Conservation (phyloP, 2,329 filamentous ascomycete species). For the Plenodomus biglobosus region DNA sequence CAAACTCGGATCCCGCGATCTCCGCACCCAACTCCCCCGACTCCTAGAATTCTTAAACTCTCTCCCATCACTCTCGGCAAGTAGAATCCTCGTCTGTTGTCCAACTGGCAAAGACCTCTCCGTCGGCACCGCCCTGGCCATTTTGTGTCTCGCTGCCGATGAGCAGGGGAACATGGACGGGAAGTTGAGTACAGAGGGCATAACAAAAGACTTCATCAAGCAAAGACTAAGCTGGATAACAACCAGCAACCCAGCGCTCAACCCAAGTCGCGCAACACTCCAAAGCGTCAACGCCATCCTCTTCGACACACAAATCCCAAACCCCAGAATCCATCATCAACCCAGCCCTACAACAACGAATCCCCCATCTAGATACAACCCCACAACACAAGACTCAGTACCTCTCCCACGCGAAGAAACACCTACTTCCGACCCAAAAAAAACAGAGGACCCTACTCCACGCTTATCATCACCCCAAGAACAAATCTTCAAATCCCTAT, state of each 20-base stretch:
- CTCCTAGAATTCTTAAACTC: constrained; percentile 58
- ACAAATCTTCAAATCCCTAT: constrained; percentile 19
- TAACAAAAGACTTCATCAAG: constrained; percentile 78
- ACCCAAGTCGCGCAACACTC: constrained; percentile 80
- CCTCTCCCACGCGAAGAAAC: not conserved
- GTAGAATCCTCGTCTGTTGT: constrained; percentile 60
- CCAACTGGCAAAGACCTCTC: constrained; percentile 78
- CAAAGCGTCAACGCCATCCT: constrained; percentile 91
- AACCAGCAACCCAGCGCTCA: constrained; percentile 73
- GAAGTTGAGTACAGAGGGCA: constrained; percentile 9
- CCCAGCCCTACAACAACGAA: too few relatives aligned
- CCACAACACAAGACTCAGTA: not conserved
- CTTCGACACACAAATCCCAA: constrained; percentile 53
- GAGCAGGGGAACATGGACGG: constrained; percentile 55
- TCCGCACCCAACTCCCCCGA: constrained; percentile 69
- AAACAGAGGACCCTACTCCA: too few relatives aligned
- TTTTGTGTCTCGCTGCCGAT: constrained; percentile 73
- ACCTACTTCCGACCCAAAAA: not conserved
- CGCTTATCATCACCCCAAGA: not conserved
- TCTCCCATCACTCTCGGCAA: not conserved
- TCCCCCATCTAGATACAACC: not conserved
- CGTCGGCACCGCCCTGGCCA: constrained; percentile 72
- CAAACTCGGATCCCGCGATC: constrained; percentile 79
- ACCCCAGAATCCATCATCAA: not conserved
- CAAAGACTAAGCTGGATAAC: constrained; percentile 80